Conservation (phyloP, 768 basidiomycete species). For the Sutorius australiensis region DNA sequence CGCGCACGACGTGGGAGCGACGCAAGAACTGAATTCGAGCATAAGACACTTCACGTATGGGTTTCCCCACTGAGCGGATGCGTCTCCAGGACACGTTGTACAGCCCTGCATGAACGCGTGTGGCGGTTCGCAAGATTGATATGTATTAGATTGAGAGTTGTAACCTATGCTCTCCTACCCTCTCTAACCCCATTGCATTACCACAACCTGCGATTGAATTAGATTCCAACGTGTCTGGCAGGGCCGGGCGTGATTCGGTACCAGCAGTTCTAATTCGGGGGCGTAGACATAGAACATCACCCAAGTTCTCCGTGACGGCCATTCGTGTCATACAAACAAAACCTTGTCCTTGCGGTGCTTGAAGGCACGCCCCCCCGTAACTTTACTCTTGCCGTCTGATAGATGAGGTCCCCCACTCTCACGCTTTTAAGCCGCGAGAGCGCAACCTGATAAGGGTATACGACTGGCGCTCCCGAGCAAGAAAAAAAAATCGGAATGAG, state of each 20-base stretch:
- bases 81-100: slow-evolving; percentile 13
- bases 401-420: slow-evolving; percentile 15
- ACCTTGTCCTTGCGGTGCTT: slow-evolving; percentile 32
- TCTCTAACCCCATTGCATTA: slow-evolving; percentile 7
- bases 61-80: not conserved
- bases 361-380: slow-evolving; percentile 20
- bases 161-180: slow-evolving; percentile 9
- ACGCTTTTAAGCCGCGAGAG: slow-evolving; percentile 16
- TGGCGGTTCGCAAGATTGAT: slow-evolving; percentile 15
- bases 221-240: slow-evolving; percentile 6
- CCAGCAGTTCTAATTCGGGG: not conserved
- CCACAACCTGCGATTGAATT: slow-evolving; percentile 8
- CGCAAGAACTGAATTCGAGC: slow-evolving; percentile 7
- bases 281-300: not conserved
- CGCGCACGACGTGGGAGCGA: slow-evolving; percentile 7
- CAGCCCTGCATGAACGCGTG: slow-evolving; percentile 5
- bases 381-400: slow-evolving; percentile 17
- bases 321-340: slow-evolving; percentile 9
- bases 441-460: slow-evolving; percentile 6
- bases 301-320: slow-evolving; percentile 3
- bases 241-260: slow-evolving; percentile 12
- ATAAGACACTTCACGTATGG: not conserved
- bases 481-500: slow-evolving; percentile 15
- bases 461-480: slow-evolving; percentile 21
- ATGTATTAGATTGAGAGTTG: slow-evolving; percentile 9